These are phyloP conservation scores for Neophaeococcomyces mojaviensis DNA, from an alignment of 2,329 filamentous ascomycete species.

Conservation along the genomic window DNA sequence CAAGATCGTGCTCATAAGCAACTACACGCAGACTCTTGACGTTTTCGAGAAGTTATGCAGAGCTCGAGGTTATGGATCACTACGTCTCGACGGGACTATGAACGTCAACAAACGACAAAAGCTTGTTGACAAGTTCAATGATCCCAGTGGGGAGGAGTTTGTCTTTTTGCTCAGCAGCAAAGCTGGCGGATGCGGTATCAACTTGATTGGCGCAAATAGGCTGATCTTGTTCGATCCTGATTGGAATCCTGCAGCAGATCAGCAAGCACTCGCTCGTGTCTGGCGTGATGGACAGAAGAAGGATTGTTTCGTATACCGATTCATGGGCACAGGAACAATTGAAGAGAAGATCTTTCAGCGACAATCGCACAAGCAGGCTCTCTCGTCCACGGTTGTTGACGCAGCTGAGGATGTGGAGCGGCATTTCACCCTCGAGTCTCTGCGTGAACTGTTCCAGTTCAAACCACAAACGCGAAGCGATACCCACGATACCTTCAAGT, in stretches of 20 bases:
- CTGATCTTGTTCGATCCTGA: constrained; percentile 93
- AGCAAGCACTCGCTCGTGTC: constrained; percentile 91
- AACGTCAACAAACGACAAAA: constrained; percentile 95
- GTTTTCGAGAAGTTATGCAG: constrained; percentile 89
- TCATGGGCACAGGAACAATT: constrained; percentile 95
- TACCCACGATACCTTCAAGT: constrained; percentile 98
- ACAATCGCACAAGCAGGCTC: constrained; percentile 93
- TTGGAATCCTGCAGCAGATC: constrained; percentile 97
- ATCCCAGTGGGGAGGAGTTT: constrained; percentile 82
- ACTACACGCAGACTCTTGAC: constrained; percentile 94
- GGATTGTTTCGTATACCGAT: constrained; percentile 98
- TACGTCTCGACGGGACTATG: constrained; percentile 95
- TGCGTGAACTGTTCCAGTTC: constrained; percentile 92
- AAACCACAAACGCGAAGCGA: constrained; percentile 77
- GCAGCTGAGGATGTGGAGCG: constrained; percentile 94
- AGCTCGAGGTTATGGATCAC: constrained; percentile 69
- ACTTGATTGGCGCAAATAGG: constrained; percentile 88
- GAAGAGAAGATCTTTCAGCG: constrained; percentile 99
- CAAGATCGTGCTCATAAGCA: constrained; percentile 98
- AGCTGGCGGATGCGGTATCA: constrained; percentile 91
- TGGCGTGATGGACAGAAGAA: constrained; percentile 99
- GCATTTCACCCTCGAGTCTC: constrained; percentile 84
- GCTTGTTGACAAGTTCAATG: constrained; percentile 94
- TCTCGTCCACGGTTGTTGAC: constrained; percentile 94
- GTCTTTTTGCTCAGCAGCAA: constrained; percentile 96